phyloP scores from a whole-genome alignment of 139 green algal species.

The Pedinophyceae sp. region DNA sequence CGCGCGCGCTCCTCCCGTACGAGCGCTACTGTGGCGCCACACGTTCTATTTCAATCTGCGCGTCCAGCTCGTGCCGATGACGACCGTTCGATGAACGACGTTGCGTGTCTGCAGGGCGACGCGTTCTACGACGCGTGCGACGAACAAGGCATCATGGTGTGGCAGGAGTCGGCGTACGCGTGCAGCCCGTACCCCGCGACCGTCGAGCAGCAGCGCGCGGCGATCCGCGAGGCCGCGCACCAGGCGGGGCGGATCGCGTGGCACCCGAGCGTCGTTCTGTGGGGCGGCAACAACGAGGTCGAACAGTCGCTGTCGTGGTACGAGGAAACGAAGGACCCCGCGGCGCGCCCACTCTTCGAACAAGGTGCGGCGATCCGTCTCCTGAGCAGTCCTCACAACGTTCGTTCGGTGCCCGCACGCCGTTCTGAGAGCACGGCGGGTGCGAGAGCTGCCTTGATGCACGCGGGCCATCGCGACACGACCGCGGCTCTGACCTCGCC shows the following conservation, averaged over 20 bases:
- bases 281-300: slow-evolving; percentile 52
- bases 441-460: no score
- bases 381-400: no score
- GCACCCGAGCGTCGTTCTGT: slow-evolving; percentile 48
- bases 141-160: slow-evolving; percentile 47
- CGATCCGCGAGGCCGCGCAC: slow-evolving; percentile 21
- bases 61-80: background rate
- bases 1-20: slow-evolving; percentile 12
- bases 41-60: background rate
- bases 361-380: no score
- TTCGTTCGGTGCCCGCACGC: no score
- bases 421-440: no score
- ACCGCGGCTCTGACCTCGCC: no score
- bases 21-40: background rate
- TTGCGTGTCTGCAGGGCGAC: no score
- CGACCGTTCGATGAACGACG: background rate
- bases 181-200: slow-evolving; percentile 15
- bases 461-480: no score
- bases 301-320: slow-evolving; percentile 16
- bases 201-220: slow-evolving; percentile 16
- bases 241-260: slow-evolving; percentile 33
- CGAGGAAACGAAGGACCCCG: slow-evolving; percentile 3
- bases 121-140: slow-evolving; percentile 49
- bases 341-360: no score
- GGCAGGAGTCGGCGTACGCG: slow-evolving; percentile 26